Conservation (phyloP, 148 eudicot genomes). For the Arbutus unedo region DNA sequence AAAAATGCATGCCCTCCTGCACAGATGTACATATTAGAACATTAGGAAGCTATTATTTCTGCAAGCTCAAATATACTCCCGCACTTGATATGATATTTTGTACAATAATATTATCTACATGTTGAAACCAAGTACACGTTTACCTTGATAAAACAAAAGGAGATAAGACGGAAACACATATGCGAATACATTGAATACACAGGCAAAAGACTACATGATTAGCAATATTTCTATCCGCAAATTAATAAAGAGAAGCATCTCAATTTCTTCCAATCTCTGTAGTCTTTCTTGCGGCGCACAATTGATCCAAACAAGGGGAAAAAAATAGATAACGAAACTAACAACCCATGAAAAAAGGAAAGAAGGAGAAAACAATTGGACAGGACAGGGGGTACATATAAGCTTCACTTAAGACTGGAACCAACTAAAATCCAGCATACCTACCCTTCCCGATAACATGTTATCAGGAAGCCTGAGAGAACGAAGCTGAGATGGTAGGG, state of each 20-base stretch:
- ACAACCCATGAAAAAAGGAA: not conserved
- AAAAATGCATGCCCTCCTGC: not conserved
- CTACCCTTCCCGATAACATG: conserved; percentile 40
- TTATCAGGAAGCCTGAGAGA: conserved; percentile 58
- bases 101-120: not conserved
- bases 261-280: not conserved
- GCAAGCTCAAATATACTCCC: not conserved
- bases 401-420: not conserved
- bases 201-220: not conserved
- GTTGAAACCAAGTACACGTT: not conserved
- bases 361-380: too few relatives aligned
- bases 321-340: not conserved
- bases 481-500: conserved; percentile 44
- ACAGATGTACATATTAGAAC: not conserved
- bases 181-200: not conserved
- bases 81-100: not conserved
- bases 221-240: not conserved
- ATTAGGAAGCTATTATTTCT: too few relatives aligned
- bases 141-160: not conserved
- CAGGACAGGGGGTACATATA: too few relatives aligned
- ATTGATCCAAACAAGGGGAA: not conserved
- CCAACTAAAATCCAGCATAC: not conserved
- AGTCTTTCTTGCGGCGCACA: not conserved
- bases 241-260: not conserved
- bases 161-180: not conserved